phyloP scores from a whole-genome alignment of 805 yeast genomes.

The Schwanniomyces sp. region DNA sequence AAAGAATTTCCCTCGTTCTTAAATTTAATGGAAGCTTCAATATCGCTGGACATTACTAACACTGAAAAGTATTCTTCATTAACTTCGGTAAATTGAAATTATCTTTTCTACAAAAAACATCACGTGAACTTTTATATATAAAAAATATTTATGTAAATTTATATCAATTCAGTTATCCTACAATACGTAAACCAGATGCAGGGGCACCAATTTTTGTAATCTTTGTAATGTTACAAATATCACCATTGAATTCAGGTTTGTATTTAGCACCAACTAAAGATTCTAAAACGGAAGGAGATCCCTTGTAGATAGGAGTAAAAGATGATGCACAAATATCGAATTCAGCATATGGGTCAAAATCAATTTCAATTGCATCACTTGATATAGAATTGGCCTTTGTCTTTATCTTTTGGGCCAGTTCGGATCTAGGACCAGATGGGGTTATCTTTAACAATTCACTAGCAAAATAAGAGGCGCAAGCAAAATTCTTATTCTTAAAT shows the following conservation, averaged over 20 bases:
- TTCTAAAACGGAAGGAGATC: slow-evolving; percentile 66
- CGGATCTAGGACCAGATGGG: slow-evolving; percentile 77
- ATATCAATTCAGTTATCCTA: slow-evolving; percentile 12
- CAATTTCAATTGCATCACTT: slow-evolving; percentile 84
- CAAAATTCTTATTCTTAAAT: slow-evolving; percentile 83
- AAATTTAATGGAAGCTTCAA: slow-evolving; percentile 44
- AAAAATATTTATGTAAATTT: neutral
- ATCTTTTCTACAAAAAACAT: neutral
- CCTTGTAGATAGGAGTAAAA: slow-evolving; percentile 84
- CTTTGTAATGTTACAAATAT: slow-evolving; percentile 70
- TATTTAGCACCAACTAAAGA: slow-evolving; percentile 90
- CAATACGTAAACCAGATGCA: slow-evolving; percentile 80
- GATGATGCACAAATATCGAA: slow-evolving; percentile 88
- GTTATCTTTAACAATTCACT: slow-evolving; percentile 72
- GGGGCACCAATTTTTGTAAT: slow-evolving; percentile 86
- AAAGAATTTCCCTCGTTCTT: slow-evolving; percentile 75
- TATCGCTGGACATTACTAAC: slow-evolving; percentile 6
- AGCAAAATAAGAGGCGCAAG: slow-evolving; percentile 89
- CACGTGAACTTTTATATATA: neutral
- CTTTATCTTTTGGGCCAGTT: slow-evolving; percentile 83
- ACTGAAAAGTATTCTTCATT: neutral
- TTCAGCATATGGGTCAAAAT: slow-evolving; percentile 89
- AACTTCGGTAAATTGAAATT: neutral
- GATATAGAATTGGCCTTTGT: slow-evolving; percentile 76
- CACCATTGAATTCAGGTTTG: slow-evolving; percentile 74